Base-by-base conservation (phyloP, 108 stramenopile genomes). In the Poteriospumella lacustris region DNA sequence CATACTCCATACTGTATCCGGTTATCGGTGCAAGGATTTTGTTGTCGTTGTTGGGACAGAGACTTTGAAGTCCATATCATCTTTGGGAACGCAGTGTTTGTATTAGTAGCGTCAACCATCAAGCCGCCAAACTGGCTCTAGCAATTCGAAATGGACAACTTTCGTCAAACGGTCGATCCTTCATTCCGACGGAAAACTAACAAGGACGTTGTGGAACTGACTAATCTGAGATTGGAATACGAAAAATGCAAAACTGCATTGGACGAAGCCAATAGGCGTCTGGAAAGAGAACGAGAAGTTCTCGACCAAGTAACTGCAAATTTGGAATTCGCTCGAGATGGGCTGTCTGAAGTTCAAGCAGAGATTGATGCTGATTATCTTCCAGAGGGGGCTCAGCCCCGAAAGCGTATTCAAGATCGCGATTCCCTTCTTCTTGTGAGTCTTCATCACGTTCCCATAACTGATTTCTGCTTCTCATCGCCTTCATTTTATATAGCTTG, bases 341-440 rank as follows among this genome's bases (percentile, higher is more conserved):
- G 9, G 3, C 42, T 73, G 33, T 73, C 44, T 5, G 41, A 42
- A 5, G 47, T 42, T 73, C 70, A 73, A 38, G 70, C 12, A 12
- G 47, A 52, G 43, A 38, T 73, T 5, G 70, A 73, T 42, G 43
- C 70, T 12, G 41, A 39, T 34, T 42, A 39, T 73, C 33, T 73
- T 5, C 70, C 70, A 34, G 70, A 73, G 42, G 70, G 70, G 26
- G 70, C 70, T 34, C 70, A 73, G 31, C 70, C 70, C 3, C 15
- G 28, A 3, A 31, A n/a, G 12, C 70, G 70, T 26, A 73, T 73
- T 12, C 9, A 5, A 5, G 12, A 15, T 12, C 70, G 70, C 3
- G 70, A 73, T 38, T 3, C 26, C 38, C 31, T 73, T 5, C 12
- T 29, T 5, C 70, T 73, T n/a, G 70, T 73, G 40, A 40, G 64